phyloP scores from a whole-genome alignment of 2,329 filamentous ascomycete species.

The Pseudogymnoascus destructans region DNA sequence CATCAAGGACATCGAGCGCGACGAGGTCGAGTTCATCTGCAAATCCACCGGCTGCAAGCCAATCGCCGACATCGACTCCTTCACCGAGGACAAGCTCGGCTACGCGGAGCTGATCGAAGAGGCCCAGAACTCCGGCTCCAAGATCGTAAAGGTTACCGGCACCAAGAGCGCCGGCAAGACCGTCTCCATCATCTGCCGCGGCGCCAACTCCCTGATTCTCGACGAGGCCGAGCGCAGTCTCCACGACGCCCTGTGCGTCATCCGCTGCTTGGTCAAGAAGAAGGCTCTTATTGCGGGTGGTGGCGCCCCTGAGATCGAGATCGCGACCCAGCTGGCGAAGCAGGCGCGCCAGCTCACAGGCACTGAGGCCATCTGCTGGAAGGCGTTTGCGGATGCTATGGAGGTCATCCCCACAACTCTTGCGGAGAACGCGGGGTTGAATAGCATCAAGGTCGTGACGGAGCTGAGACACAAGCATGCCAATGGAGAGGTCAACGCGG shows the following conservation, averaged over 20 bases:
- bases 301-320: slow-evolving; percentile 92
- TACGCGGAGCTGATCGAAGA: slow-evolving; percentile 91
- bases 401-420: slow-evolving; percentile 94
- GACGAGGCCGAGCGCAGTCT: slow-evolving; percentile 95
- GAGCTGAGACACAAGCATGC: slow-evolving; percentile 90
- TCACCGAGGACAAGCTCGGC: slow-evolving; percentile 96
- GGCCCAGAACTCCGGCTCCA: slow-evolving; percentile 70
- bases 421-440: slow-evolving; percentile 92
- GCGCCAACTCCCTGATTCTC: slow-evolving; percentile 85
- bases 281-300: slow-evolving; percentile 97
- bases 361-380: slow-evolving; percentile 97
- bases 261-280: slow-evolving; percentile 97
- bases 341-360: slow-evolving; percentile 73
- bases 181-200: slow-evolving; percentile 85
- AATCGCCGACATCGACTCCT: slow-evolving; percentile 95
- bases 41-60: slow-evolving; percentile 98
- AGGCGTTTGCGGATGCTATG: slow-evolving; percentile 94
- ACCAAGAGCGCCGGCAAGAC: slow-evolving; percentile 77
- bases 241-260: slow-evolving; percentile 94
- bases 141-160: slow-evolving; percentile 90
- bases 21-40: slow-evolving; percentile 98
- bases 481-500: slow-evolving; percentile 87
- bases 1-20: slow-evolving; percentile 95
- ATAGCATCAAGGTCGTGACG: slow-evolving; percentile 97
- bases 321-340: slow-evolving; percentile 73